A percentile compares a stretch with the other conserved stretches of the same genome.
phyloP scores from a whole-genome alignment of 495 filamentous ascomycete species.

The Podospora anserina region DNA sequence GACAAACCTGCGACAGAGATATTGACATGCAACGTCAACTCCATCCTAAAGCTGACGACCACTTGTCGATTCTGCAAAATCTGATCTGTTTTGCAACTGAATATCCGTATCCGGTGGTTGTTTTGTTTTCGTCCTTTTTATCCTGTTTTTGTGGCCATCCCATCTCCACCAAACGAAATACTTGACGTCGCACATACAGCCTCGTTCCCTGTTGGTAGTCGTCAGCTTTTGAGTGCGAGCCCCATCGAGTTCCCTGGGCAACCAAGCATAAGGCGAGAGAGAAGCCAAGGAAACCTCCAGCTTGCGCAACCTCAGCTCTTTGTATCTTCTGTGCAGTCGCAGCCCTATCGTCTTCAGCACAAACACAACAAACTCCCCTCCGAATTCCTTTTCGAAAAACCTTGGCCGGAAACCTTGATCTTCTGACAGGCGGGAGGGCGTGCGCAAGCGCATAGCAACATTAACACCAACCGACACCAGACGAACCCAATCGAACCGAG shows the following conservation, averaged over 20 bases:
- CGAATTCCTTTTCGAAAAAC: background rate
- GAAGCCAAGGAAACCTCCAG: background rate
- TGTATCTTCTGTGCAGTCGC: background rate
- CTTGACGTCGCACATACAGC: background rate
- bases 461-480: slow-evolving; percentile 19
- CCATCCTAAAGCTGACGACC: background rate
- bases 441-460: slow-evolving; percentile 1
- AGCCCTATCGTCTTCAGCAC: background rate
- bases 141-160: background rate
- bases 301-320: background rate
- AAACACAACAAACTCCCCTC: background rate
- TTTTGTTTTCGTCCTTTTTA: background rate
- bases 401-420: background rate
- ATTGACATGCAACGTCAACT: background rate
- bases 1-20: background rate
- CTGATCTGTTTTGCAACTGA: background rate
- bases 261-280: background rate
- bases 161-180: background rate
- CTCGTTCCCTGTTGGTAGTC: background rate
- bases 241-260: slow-evolving; percentile 6
- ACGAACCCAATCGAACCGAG: background rate
- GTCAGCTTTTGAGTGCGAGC: background rate
- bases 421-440: slow-evolving; percentile 1
- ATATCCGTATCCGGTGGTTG: background rate
- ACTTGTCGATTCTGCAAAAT: background rate